Evolutionary conservation across 2,329 filamentous ascomycete species (phyloP).

Genomic region (Alternaria postmessia): DNA sequence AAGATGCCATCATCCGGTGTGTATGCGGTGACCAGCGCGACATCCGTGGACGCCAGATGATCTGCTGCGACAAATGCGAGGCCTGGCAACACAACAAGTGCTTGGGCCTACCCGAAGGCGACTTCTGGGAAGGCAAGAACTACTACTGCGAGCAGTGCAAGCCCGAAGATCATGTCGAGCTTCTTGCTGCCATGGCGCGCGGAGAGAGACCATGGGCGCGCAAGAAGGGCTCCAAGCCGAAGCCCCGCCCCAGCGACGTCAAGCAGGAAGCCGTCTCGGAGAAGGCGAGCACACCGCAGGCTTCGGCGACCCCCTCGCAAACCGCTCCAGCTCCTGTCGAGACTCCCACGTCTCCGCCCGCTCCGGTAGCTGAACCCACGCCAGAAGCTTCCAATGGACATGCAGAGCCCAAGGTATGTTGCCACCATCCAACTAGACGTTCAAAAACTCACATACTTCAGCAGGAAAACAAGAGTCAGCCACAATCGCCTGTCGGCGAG

Average conservation of each 20-base stretch:
- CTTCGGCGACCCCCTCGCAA: conserved; percentile 26
- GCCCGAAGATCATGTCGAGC: conserved; percentile 81
- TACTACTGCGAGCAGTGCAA: conserved; percentile 94
- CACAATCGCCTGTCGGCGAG: conserved; percentile 47
- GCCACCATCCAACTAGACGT: no score
- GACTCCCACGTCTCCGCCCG: conserved; percentile 23
- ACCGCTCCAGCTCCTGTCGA: conserved; percentile 17
- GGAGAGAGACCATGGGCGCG: conserved; percentile 85
- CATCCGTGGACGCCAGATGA: conserved; percentile 89
- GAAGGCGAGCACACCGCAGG: conserved; percentile 34
- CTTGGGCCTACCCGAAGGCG: conserved; percentile 80
- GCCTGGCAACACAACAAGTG: conserved; percentile 99
- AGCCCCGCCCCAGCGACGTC: conserved; percentile 71
- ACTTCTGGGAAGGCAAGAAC: conserved; percentile 58
- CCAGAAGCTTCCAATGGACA: conserved; percentile 37
- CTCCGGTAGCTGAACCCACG: conserved; percentile 16
- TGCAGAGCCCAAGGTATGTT: conserved; percentile 34
- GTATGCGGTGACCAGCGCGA: conserved; percentile 85
- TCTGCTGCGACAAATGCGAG: conserved; percentile 89
- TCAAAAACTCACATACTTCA: conserved; percentile 20
- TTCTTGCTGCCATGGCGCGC: conserved; percentile 77
- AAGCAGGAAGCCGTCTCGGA: conserved; percentile 57
- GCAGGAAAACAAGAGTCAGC: conserved; percentile 40
- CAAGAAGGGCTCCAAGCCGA: conserved; percentile 66
- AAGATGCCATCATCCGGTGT: conserved; percentile 84